These are phyloP conservation scores for Cutaneotrichosporon sp. DNA, from an alignment of 1,284 basidiomycete genomes.

Conservation along the genomic window DNA sequence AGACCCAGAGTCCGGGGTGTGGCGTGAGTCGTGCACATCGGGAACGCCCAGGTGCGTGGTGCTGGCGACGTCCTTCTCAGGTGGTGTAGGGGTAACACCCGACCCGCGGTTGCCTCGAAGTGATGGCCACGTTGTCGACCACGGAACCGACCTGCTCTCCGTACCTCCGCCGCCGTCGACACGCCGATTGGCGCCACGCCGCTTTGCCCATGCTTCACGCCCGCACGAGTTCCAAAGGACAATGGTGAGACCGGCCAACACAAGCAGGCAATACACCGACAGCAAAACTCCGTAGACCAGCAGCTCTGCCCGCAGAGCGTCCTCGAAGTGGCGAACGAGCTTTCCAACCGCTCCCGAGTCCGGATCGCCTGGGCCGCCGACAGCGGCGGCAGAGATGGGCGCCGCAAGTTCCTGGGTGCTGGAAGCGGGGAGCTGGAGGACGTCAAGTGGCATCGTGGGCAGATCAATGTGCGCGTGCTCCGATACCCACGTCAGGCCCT, in stretches of 20 bases:
- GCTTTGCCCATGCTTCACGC: neutral
- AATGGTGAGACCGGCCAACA: slow-evolving; percentile 35
- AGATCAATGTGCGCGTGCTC: slow-evolving; percentile 76
- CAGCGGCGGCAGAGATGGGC: slow-evolving; percentile 73
- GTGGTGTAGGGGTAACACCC: neutral
- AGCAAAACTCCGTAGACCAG: slow-evolving; percentile 77
- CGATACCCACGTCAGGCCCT: slow-evolving; percentile 85
- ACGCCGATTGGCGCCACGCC: neutral
- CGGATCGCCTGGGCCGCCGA: slow-evolving; percentile 56
- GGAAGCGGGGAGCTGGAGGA: slow-evolving; percentile 67
- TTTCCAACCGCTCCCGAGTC: slow-evolving; percentile 65
- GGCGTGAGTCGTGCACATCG: neutral
- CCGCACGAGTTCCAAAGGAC: slow-evolving; percentile 40
- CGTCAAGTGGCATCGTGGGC: slow-evolving; percentile 64
- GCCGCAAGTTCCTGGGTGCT: slow-evolving; percentile 67
- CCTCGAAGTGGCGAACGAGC: slow-evolving; percentile 67
- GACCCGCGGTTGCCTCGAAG: no score
- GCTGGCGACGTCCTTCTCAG: no score
- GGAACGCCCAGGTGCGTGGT: no score
- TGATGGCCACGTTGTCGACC: neutral
- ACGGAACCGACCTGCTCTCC: neutral
- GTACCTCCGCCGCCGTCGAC: neutral
- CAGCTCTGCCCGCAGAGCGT: slow-evolving; percentile 69
- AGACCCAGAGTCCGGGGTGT: no score
- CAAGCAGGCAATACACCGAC: slow-evolving; percentile 59